Conservation (phyloP, 495 filamentous ascomycete genomes). For the Haplographium delicatum region DNA sequence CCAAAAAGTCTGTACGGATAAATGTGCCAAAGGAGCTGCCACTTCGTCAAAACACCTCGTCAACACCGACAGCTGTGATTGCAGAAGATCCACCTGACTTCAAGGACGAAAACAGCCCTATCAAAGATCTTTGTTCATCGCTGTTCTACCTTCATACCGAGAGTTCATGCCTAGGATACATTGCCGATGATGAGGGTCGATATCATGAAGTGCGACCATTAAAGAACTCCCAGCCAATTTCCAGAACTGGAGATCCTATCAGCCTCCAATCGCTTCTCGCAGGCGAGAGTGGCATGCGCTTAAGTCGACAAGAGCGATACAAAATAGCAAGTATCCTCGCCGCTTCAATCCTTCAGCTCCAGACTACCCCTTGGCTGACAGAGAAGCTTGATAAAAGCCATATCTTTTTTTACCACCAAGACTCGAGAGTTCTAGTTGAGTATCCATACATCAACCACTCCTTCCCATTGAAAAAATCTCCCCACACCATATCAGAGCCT, state of each 20-base stretch:
- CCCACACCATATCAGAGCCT: neutral
- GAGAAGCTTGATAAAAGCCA: conserved; percentile 21
- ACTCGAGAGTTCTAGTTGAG: conserved; percentile 3
- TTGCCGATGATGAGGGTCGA: neutral
- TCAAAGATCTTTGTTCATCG: conserved; percentile 2
- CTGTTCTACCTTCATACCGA: neutral
- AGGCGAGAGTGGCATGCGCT: neutral
- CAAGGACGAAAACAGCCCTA: too few species aligned
- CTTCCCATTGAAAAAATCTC: conserved; percentile 2
- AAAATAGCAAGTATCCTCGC: conserved; percentile 25
- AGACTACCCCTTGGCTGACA: conserved; percentile 25
- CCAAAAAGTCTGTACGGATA: too few species aligned
- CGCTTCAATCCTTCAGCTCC: conserved; percentile 27
- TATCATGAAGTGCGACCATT: neutral
- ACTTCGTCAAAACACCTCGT: too few species aligned
- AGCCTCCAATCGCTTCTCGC: conserved; percentile 6
- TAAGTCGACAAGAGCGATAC: conserved; percentile 20
- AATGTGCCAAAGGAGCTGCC: too few species aligned
- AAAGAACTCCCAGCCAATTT: too few species aligned
- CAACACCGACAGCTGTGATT: too few species aligned
- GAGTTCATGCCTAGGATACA: conserved; percentile 10
- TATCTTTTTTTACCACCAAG: conserved; percentile 22
- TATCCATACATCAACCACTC: conserved; percentile 8
- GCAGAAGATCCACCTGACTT: too few species aligned
- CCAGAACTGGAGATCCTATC: neutral